These are phyloP conservation scores for Zymoseptoria pseudotritici DNA, from an alignment of 2,329 filamentous ascomycete species.

Conservation along the genomic window DNA sequence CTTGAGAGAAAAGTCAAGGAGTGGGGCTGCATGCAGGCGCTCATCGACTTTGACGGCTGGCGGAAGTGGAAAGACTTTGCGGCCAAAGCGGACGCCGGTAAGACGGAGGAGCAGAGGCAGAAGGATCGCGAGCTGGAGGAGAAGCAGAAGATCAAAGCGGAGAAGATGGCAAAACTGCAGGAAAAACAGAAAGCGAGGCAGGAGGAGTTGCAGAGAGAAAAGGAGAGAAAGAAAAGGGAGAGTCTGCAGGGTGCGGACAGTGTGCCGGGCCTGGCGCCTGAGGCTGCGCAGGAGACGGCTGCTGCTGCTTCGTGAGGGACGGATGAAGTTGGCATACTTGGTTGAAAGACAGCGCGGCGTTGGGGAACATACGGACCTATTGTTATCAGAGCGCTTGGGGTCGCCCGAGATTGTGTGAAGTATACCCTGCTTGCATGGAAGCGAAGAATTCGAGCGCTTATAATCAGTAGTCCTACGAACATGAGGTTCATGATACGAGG, in stretches of 20 bases:
- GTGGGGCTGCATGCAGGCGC: conserved; percentile 99
- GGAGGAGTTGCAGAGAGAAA: conserved; percentile 21
- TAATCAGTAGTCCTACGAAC: neutral
- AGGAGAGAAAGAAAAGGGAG: conserved; percentile 16
- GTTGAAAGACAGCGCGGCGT: neutral
- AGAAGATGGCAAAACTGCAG: conserved; percentile 26
- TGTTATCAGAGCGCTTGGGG: neutral
- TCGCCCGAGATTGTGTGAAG: neutral
- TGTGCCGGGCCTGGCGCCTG: neutral
- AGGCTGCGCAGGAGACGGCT: neutral
- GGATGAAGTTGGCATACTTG: neutral
- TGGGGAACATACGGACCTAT: neutral
- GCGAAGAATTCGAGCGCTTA: neutral
- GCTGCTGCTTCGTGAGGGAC: neutral
- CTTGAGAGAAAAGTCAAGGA: conserved; percentile 96
- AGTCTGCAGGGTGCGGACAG: conserved; percentile 1
- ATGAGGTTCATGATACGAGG: too few relatives aligned
- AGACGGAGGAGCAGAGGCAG: conserved; percentile 30
- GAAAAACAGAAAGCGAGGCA: conserved; percentile 20
- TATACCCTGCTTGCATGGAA: neutral
- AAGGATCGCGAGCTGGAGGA: conserved; percentile 24
- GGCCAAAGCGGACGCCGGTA: conserved; percentile 25
- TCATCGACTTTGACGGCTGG: conserved; percentile 98
- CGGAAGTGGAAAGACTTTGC: conserved; percentile 87
- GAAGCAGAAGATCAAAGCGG: conserved; percentile 26